Base-by-base conservation (phyloP, 352 stramenopile genomes). In the Pythium myriotylum region DNA sequence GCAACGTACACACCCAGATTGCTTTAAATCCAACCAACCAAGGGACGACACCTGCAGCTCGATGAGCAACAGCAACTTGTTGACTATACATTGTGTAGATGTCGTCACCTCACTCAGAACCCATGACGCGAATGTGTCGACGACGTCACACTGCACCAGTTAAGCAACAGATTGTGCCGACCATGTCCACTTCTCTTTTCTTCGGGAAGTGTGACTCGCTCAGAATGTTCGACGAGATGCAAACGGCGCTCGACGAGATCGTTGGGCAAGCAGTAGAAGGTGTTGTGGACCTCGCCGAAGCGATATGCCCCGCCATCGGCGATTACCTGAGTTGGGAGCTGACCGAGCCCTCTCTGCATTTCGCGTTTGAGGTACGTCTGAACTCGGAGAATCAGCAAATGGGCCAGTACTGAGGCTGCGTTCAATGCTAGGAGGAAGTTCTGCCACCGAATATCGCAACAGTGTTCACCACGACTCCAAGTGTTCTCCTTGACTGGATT, bases 261-360 rank as follows among this genome's bases (percentile, higher is more conserved):
- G 37, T 32, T 7, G 54, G 54, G 27, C 43, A 54, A 1, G 54
- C 54, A 10, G 29, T 62, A 2, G 54, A 54, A 24, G 32, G 43
- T 4, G 20, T 47, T 23, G 43, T 62, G n/a, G 54, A 62, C 20
- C 3, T 62, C 16, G 54, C 54, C 14, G 54, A 62, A 23, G 50
- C 29, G 20, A 32, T 62, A 13, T 62, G 54, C 20, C 54, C 54
- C 2, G 45, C 54, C 29, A 29, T 62, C n/a, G 46, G 12, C 7
- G 42, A 45, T 20, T 62, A 48, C 20, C 29, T 62, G 6, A 62
- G 54, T 33, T 62, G 54, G 54, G 54, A 62, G 7, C 1, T 53
- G 1, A 8, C 8, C 3, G 43, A 62, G 1, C 9, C 42, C 40
- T 35, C 54, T 13, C 32, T 62, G 0, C 1, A 7, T 9, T 53